These are phyloP conservation scores for Mycena sanguinolenta DNA, from an alignment of 768 basidiomycete genomes.

Conservation along the genomic window DNA sequence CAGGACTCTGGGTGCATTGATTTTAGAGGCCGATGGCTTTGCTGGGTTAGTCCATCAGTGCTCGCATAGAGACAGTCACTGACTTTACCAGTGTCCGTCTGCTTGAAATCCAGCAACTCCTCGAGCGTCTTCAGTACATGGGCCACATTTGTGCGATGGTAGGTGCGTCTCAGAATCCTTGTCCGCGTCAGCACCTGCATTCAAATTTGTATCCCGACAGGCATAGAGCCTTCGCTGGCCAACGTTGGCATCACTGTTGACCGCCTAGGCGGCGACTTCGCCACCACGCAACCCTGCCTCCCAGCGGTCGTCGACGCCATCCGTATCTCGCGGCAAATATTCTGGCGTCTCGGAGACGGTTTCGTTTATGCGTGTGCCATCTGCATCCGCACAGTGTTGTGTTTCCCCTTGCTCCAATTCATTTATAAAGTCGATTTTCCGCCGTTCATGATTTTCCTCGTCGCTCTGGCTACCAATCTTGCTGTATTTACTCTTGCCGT, in stretches of 20 bases:
- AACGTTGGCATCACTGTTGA: slow-evolving; percentile 99
- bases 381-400: slow-evolving; percentile 97
- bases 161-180: slow-evolving; percentile 52
- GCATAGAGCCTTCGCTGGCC: slow-evolving; percentile 93
- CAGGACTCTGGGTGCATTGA: slow-evolving; percentile 88
- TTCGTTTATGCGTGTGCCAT: slow-evolving; percentile 95
- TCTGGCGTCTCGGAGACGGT: slow-evolving; percentile 99
- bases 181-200: too few species aligned
- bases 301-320: slow-evolving; percentile 99
- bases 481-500: slow-evolving; percentile 98
- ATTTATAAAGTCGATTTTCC: slow-evolving; percentile 98
- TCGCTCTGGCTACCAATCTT: slow-evolving; percentile 94
- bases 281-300: slow-evolving; percentile 95
- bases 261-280: slow-evolving; percentile 92
- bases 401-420: slow-evolving; percentile 94
- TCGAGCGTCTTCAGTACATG: slow-evolving; percentile 95
- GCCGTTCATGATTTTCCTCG: slow-evolving; percentile 98
- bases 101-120: slow-evolving; percentile 99
- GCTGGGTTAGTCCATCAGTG: slow-evolving; percentile 60
- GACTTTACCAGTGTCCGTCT: slow-evolving; percentile 80
- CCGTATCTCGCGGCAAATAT: slow-evolving; percentile 96
- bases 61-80: background rate
- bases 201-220: background rate
- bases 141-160: slow-evolving; percentile 98
- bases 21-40: slow-evolving; percentile 98